These are phyloP conservation scores for Aquilaria agallochum DNA, from an alignment of 441 rosid species.

Conservation along the genomic window DNA sequence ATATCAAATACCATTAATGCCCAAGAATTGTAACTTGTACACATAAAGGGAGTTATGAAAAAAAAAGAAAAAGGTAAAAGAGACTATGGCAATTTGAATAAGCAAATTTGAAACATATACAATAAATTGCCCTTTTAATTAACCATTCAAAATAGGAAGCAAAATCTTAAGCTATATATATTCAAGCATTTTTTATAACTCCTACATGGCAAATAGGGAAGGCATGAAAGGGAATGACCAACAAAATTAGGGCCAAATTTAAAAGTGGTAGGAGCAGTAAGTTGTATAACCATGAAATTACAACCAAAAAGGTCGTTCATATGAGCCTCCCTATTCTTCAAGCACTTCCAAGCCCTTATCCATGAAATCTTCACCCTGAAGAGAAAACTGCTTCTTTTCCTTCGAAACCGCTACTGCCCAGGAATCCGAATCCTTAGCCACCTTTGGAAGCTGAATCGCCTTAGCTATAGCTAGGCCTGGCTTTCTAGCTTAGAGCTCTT, in stretches of 20 bases:
- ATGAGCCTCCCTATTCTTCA: constrained; percentile 32
- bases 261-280: constrained; percentile 11
- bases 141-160: too few species aligned
- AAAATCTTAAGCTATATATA: too few species aligned
- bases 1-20: too few species aligned
- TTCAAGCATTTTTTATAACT: too few species aligned
- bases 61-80: too few species aligned
- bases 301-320: constrained; percentile 34
- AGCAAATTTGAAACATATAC: too few species aligned
- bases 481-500: constrained; percentile 6
- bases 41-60: too few species aligned
- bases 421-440: constrained; percentile 15
- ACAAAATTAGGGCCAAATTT: not conserved
- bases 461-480: constrained; percentile 2
- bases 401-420: constrained; percentile 14
- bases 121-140: too few species aligned
- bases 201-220: too few species aligned
- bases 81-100: too few species aligned
- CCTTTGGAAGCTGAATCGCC: constrained; percentile 5
- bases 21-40: too few species aligned
- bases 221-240: too few species aligned
- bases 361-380: constrained; percentile 15
- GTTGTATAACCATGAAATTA: constrained; percentile 25
- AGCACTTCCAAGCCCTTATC: constrained; percentile 23
- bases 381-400: constrained; percentile 13